Percentiles rank a stretch among this genome's conserved stretches.
Conservation (phyloP, 2,329 filamentous ascomycete genomes). For the Epichloe festucae region DNA sequence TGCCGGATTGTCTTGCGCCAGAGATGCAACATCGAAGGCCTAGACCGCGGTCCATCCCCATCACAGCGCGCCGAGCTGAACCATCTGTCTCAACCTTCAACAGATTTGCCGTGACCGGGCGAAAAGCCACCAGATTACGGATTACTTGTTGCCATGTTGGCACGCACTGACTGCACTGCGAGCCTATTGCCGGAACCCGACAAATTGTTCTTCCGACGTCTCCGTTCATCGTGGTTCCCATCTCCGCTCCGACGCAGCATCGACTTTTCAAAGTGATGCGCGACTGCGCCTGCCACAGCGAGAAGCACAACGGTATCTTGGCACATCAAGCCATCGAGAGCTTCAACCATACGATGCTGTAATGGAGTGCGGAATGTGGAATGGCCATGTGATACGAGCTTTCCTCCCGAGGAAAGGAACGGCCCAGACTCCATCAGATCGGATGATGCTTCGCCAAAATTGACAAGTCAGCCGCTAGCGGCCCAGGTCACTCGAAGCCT, state of each 20-base stretch:
- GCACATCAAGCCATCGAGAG: background rate
- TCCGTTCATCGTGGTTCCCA: background rate
- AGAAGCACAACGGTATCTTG: background rate
- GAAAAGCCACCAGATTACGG: background rate
- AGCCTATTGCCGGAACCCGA: background rate
- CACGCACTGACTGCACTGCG: background rate
- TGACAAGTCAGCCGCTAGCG: background rate
- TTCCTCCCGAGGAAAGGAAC: background rate
- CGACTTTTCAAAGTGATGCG: background rate
- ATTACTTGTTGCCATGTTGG: background rate
- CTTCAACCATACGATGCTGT: background rate
- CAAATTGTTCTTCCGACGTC: background rate
- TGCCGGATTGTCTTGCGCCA: no score
- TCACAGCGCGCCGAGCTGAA: background rate
- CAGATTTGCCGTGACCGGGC: background rate
- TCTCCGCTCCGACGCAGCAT: background rate
- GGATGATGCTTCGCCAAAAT: constrained; percentile 1
- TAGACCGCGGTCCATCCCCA: no score
- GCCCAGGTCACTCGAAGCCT: background rate
- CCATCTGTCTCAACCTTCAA: no score
- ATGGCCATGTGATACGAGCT: background rate
- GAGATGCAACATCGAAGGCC: no score
- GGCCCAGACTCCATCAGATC: background rate
- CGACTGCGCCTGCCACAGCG: background rate
- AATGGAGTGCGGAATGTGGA: background rate